Evolutionary conservation across 345 rosid genomes (phyloP).

Genomic region (Dovyalis caffra): DNA sequence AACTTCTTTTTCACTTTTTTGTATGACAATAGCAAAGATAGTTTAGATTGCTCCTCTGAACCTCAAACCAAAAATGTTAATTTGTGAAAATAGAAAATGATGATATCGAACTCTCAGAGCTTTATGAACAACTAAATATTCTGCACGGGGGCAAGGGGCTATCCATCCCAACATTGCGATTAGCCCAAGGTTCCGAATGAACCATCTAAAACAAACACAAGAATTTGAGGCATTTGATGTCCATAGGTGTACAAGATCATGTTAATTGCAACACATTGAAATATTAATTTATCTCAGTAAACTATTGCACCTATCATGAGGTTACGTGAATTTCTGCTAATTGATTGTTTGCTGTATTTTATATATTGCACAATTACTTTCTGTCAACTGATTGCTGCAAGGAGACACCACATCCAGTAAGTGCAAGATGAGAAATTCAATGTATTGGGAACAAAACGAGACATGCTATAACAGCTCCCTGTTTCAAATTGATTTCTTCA

Average conservation of each 20-base stretch:
- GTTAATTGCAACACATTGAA: not conserved
- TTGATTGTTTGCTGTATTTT: not conserved
- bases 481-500: not conserved
- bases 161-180: not conserved
- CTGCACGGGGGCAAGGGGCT: not conserved
- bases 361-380: not conserved
- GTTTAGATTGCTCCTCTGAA: not conserved
- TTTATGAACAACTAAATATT: not conserved
- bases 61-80: not conserved
- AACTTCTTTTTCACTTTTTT: not conserved
- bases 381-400: not conserved
- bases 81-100: not conserved
- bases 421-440: not conserved
- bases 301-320: conserved; percentile 1
- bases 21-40: not conserved
- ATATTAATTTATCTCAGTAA: not conserved
- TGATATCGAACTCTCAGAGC: not conserved
- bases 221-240: not conserved
- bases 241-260: not conserved
- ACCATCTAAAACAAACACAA: not conserved
- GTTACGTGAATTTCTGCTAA: not conserved
- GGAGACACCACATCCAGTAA: not conserved
- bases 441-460: not conserved
- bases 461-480: not conserved
- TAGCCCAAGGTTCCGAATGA: not conserved